Percentiles rank a stretch among this genome's conserved stretches.
Conservation (phyloP, 2,329 filamentous ascomycete species). For the Amauroascus verrucosus region DNA sequence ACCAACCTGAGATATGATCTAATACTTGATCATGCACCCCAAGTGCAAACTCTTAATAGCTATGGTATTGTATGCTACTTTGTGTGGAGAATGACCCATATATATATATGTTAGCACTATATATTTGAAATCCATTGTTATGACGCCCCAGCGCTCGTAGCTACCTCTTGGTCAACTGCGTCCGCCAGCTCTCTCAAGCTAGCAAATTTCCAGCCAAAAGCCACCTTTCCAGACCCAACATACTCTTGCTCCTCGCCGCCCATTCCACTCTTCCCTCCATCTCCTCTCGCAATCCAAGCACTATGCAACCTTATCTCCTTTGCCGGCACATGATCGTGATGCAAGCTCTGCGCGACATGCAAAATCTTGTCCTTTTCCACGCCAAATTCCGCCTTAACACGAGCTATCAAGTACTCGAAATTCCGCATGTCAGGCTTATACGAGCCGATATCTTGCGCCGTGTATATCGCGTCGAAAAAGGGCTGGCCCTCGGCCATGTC, state of each 20-base stretch:
- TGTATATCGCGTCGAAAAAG: conserved; percentile 56
- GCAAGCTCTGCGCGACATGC: conserved; percentile 59
- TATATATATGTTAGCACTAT: no score
- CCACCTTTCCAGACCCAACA: conserved; percentile 17
- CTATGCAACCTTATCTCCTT: conserved; percentile 50
- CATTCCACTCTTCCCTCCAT: conserved; percentile 26
- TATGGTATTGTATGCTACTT: no score
- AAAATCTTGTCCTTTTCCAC: conserved; percentile 49
- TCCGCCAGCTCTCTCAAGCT: conserved; percentile 53
- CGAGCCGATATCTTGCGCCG: conserved; percentile 58
- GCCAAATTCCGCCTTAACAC: conserved; percentile 46
- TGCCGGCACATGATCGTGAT: conserved; percentile 57
- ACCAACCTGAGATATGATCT: no score
- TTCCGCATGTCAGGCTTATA: conserved; percentile 60
- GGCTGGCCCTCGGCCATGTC: background rate
- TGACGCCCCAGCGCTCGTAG: background rate
- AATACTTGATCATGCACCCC: no score
- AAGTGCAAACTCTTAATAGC: no score
- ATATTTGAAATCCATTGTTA: no score
- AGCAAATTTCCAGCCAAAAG: conserved; percentile 48
- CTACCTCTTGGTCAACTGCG: conserved; percentile 26
- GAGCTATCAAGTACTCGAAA: conserved; percentile 54
- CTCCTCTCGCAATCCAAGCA: conserved; percentile 54
- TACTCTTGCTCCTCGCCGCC: conserved; percentile 37
- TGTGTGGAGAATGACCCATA: no score